phyloP scores from a whole-genome alignment of 345 rosid genomes.

The Pistacia vera region DNA sequence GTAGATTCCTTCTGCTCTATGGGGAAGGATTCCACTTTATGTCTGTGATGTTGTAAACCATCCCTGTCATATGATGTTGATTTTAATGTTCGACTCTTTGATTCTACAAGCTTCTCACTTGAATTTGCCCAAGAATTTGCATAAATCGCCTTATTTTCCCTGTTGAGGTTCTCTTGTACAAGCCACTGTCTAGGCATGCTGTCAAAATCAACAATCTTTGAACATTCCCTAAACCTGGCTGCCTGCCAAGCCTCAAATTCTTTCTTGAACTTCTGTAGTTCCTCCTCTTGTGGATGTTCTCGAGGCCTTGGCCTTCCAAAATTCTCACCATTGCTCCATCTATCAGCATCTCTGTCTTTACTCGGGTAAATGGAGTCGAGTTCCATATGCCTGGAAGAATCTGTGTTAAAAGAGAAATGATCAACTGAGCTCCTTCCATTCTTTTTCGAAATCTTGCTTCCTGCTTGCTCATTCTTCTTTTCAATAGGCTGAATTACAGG shows the following conservation, averaged over 20 bases:
- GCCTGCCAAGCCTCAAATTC: slow-evolving; percentile 97
- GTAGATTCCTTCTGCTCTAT: slow-evolving; percentile 36
- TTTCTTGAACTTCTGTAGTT: slow-evolving; percentile 84
- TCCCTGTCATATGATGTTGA: slow-evolving; percentile 28
- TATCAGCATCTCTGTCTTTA: slow-evolving; percentile 29
- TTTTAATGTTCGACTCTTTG: slow-evolving; percentile 18
- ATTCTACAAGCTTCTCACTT: slow-evolving; percentile 24
- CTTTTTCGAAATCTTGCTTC: slow-evolving; percentile 30
- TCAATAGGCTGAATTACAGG: slow-evolving; percentile 31
- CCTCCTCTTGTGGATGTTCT: slow-evolving; percentile 98
- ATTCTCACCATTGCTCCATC: slow-evolving; percentile 30
- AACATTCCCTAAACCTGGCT: slow-evolving; percentile 70
- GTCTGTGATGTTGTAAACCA: slow-evolving; percentile 28
- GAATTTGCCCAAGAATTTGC: slow-evolving; percentile 20
- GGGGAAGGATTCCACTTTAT: slow-evolving; percentile 34
- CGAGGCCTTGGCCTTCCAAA: slow-evolving; percentile 50
- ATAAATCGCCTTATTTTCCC: slow-evolving; percentile 23
- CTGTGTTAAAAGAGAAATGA: slow-evolving; percentile 33
- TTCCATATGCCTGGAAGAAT: slow-evolving; percentile 32
- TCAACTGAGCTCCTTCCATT: slow-evolving; percentile 34
- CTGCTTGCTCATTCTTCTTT: slow-evolving; percentile 26
- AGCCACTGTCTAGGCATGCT: slow-evolving; percentile 22
- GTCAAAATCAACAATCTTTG: slow-evolving; percentile 43
- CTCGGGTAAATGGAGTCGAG: slow-evolving; percentile 26
- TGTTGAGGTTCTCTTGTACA: slow-evolving; percentile 26